Conservation (phyloP, 768 basidiomycete species). For the Russula olivacea region DNA sequence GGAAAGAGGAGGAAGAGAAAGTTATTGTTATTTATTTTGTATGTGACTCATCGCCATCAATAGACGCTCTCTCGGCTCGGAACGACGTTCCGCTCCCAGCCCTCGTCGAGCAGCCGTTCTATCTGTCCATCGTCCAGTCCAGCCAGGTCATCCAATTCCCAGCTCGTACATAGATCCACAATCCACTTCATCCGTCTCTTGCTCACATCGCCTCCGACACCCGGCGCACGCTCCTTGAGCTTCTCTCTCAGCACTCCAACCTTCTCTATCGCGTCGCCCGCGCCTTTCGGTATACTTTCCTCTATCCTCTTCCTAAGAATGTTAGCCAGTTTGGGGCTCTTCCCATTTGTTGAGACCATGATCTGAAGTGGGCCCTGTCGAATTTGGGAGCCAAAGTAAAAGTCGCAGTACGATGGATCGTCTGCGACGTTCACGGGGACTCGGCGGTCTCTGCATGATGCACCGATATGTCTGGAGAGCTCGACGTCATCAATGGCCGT, state of each 20-base stretch:
- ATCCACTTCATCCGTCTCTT: constrained; percentile 90
- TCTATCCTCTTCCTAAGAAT: constrained; percentile 70
- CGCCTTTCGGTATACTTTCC: constrained; percentile 56
- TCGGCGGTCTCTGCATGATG: constrained; percentile 54
- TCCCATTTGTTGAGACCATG: constrained; percentile 93
- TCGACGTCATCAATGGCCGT: constrained; percentile 84
- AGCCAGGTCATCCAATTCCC: constrained; percentile 79
- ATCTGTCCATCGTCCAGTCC: constrained; percentile 61
- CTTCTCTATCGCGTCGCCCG: constrained; percentile 72
- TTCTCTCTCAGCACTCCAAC: constrained; percentile 69
- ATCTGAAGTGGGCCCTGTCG: constrained; percentile 88
- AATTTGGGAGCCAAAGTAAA: constrained; percentile 95
- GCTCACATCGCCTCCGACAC: constrained; percentile 71
- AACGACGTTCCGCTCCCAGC: constrained; percentile 69
- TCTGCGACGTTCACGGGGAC: constrained; percentile 97
- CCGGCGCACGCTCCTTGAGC: constrained; percentile 76
- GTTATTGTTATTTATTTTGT: neutral
- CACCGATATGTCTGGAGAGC: constrained; percentile 65
- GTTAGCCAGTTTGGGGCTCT: constrained; percentile 85
- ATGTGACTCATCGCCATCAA: constrained; percentile 10
- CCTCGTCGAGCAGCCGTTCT: constrained; percentile 63
- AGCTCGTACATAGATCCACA: constrained; percentile 76
- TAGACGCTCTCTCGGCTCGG: constrained; percentile 37
- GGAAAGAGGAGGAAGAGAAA: neutral
- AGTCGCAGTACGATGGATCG: constrained; percentile 92